A percentile compares a stretch with the other conserved stretches of the same genome.
Evolutionary conservation across 1,139 yeast species (phyloP).

Genomic region (Scheffersomyces insectosa): DNA sequence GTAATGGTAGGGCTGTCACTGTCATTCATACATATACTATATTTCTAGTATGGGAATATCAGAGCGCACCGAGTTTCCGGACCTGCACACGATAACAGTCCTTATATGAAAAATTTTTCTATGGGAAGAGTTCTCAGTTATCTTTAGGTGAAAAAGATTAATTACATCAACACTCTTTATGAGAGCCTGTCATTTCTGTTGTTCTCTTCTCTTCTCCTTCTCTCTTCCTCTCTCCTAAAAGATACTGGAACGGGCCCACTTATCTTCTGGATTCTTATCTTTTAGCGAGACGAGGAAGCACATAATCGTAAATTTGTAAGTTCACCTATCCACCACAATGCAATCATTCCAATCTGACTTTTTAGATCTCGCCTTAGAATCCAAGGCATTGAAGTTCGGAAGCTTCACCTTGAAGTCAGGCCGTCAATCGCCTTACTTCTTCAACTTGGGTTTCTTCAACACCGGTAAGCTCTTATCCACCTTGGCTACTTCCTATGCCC

Average conservation of each 20-base stretch:
- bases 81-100: no score
- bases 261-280: neutral
- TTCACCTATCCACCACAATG: constrained; percentile 11
- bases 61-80: no score
- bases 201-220: constrained; percentile 5
- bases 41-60: no score
- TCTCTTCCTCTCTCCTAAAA: constrained; percentile 5
- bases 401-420: constrained; percentile 89
- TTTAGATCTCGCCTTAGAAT: constrained; percentile 76
- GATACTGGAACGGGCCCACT: neutral
- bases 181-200: neutral
- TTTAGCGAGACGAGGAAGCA: constrained; percentile 1
- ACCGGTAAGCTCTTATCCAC: constrained; percentile 76
- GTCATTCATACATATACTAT: no score
- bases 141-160: no score
- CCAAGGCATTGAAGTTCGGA: constrained; percentile 84
- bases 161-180: no score
- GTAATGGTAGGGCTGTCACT: no score
- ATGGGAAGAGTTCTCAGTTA: no score
- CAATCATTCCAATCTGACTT: constrained; percentile 60
- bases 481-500: constrained; percentile 86
- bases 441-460: constrained; percentile 87
- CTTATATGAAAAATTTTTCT: no score
- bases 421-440: constrained; percentile 92
- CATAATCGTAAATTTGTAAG: neutral